Base-by-base conservation (phyloP, 2,329 filamentous ascomycete genomes). In the Colletotrichum agaves region DNA sequence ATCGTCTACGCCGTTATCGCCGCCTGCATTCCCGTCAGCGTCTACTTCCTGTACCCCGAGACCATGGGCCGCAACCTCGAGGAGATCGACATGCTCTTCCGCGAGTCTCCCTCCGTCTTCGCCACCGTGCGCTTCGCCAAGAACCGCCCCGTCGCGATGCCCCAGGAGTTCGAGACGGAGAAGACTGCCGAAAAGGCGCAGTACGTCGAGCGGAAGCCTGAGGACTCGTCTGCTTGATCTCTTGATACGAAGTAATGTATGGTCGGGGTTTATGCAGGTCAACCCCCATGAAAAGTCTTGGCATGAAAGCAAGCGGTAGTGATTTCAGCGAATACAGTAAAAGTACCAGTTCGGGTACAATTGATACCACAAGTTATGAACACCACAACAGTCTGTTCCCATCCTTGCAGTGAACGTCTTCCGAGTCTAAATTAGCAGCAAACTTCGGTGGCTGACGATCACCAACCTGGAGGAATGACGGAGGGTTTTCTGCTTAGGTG, bases 61-160 rank as follows among this genome's bases (percentile, higher is more conserved):
- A 85, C 83, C n/a, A 84, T 82, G 81, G 82, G 83, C 6, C 80
- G 81, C 67, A 82, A 78, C 73, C 74, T 85, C 8, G 83, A 85
- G 71, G 79, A 82, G 73, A 80, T 82, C 49, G 81, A 81, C 60
- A 72, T 81, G 62, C 76, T 82, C 69, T 84, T 84, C 76, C 77
- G 75, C 65, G 75, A 81, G 46, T 78, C 78, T 47, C 78, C 77
- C 2, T 80, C 77, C 0, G 74, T 75, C 23, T 78, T 75, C 73
- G 70, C 69, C 1, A 79, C 78, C 1, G 79, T 81, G 56, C 72
- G 70, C 67, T 80, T 77, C 67, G 79, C 79, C 43, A 79, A 76
- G 74, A 74, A 64, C 46, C 73, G 76, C 8, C 75, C 77, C 5
- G 71, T 77, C 59, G 75, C 72, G 13, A 74, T 76, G 72, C 73